A percentile compares a stretch with the other conserved stretches of the same genome.
Evolutionary conservation across 805 yeast species (phyloP).

Genomic region (Myxozyma melibiosi): DNA sequence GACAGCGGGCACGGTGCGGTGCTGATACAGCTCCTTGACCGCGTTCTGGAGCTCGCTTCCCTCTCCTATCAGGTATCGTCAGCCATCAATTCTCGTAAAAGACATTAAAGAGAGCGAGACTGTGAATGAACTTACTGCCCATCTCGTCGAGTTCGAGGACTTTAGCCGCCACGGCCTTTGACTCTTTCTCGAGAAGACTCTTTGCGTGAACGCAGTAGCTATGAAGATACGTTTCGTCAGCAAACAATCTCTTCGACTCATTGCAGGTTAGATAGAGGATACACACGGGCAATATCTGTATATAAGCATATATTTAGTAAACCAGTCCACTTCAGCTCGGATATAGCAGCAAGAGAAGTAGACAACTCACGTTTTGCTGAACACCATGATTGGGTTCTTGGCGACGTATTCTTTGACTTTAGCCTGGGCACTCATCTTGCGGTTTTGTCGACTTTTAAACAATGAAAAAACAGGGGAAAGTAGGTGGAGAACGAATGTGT

Average conservation of each 20-base stretch:
- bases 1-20: constrained; percentile 90
- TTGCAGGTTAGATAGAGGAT: neutral
- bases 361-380: constrained; percentile 75
- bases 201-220: constrained; percentile 49
- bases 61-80: neutral
- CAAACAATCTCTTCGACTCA: neutral
- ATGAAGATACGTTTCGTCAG: neutral
- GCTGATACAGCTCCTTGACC: constrained; percentile 74
- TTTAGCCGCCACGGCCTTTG: constrained; percentile 47
- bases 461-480: neutral
- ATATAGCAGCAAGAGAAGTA: constrained; percentile 45
- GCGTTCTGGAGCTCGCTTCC: constrained; percentile 84
- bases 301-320: constrained; percentile 26
- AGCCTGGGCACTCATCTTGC: constrained; percentile 13
- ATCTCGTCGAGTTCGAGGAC: constrained; percentile 39
- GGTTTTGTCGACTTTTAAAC: neutral
- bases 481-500: too few species aligned
- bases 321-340: constrained; percentile 36
- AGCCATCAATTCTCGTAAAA: neutral
- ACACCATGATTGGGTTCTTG: constrained; percentile 70
- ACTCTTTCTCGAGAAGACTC: constrained; percentile 43
- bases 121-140: constrained; percentile 12
- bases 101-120: constrained; percentile 31
- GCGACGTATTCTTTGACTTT: constrained; percentile 60
- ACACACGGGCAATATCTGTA: constrained; percentile 30